A percentile compares a stretch with the other conserved stretches of the same genome.
These are phyloP conservation scores for Selaginella tamariscina DNA, from an alignment of 75 land plant species.

Conservation along the genomic window DNA sequence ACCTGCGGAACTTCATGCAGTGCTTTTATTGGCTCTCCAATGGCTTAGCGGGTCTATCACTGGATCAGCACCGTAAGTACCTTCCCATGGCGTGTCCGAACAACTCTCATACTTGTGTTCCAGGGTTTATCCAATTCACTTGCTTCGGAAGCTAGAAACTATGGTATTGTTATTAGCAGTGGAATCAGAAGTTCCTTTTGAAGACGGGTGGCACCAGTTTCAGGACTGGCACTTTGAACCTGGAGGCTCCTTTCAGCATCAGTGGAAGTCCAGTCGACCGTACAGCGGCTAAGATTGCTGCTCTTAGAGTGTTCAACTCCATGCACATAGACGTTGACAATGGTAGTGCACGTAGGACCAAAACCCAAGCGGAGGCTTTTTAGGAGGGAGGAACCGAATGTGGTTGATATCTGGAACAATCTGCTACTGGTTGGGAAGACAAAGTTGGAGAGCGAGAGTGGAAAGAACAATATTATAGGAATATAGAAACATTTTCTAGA, in stretches of 20 bases:
- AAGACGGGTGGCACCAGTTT: conserved; percentile 29
- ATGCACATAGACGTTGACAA: conserved; percentile 5
- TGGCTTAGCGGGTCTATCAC: conserved; percentile 94
- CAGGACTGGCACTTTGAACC: background rate
- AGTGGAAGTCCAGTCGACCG: conserved; percentile 41
- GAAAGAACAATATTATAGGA: conserved; percentile 88
- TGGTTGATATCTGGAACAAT: background rate
- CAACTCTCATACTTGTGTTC: conserved; percentile 3
- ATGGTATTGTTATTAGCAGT: conserved; percentile 95
- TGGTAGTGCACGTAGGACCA: conserved; percentile 15
- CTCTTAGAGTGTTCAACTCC: conserved; percentile 23
- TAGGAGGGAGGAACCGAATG: background rate
- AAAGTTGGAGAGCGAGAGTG: conserved; percentile 66
- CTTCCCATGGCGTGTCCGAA: background rate
- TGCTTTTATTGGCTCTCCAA: conserved; percentile 75
- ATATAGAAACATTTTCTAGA: too few species aligned
- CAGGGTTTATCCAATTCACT: conserved; percentile 85
- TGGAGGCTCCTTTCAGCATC: background rate
- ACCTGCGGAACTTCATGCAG: conserved; percentile 71
- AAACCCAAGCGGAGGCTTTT: conserved; percentile 47
- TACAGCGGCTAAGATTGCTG: conserved; percentile 59
- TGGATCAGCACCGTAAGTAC: conserved; percentile 60
- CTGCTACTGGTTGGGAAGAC: conserved; percentile 59
- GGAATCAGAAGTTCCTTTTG: conserved; percentile 70
- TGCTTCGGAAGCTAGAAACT: conserved; percentile 92